A percentile compares a stretch with the other conserved stretches of the same genome.
These are phyloP conservation scores for Sicyos baderoa DNA, from an alignment of 306 rosid species.

Conservation along the genomic window DNA sequence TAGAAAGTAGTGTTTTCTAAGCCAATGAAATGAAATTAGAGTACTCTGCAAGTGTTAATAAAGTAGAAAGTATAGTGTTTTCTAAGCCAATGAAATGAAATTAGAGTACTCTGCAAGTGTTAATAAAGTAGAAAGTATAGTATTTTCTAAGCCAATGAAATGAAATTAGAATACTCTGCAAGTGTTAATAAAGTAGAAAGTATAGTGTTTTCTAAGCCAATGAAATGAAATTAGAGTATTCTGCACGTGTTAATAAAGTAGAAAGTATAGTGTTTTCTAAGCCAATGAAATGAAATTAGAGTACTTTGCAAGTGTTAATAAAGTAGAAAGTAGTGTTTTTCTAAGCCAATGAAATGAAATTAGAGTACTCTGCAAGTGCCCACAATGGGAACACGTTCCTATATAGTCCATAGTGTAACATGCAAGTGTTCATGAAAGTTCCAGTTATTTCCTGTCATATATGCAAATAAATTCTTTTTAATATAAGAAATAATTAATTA, in stretches of 20 bases:
- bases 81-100: slow-evolving; percentile 13
- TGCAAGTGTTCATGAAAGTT: slow-evolving; percentile 34
- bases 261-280: too few relatives aligned
- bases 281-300: slow-evolving; percentile 23
- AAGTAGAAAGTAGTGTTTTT: too few relatives aligned
- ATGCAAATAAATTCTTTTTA: neutral
- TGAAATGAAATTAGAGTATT: slow-evolving; percentile 37
- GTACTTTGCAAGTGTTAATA: slow-evolving; percentile 48
- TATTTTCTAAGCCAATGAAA: slow-evolving; percentile 3
- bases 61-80: too few relatives aligned
- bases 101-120: slow-evolving; percentile 50
- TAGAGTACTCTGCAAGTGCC: slow-evolving; percentile 59
- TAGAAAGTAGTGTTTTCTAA: too few relatives aligned
- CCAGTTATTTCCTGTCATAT: slow-evolving; percentile 36
- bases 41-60: slow-evolving; percentile 52
- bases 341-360: slow-evolving; percentile 14
- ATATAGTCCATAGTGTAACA: slow-evolving; percentile 44
- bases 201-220: too few relatives aligned
- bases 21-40: slow-evolving; percentile 23
- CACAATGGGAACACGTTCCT: slow-evolving; percentile 49
- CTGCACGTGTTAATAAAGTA: slow-evolving; percentile 47
- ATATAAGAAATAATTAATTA: neutral
- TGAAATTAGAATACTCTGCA: slow-evolving; percentile 44
- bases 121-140: too few relatives aligned
- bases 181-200: too few relatives aligned